A percentile compares a stretch with the other conserved stretches of the same genome.
Evolutionary conservation across 139 green algal species (phyloP).

Genomic region (Ettlia oleoabundans): DNA sequence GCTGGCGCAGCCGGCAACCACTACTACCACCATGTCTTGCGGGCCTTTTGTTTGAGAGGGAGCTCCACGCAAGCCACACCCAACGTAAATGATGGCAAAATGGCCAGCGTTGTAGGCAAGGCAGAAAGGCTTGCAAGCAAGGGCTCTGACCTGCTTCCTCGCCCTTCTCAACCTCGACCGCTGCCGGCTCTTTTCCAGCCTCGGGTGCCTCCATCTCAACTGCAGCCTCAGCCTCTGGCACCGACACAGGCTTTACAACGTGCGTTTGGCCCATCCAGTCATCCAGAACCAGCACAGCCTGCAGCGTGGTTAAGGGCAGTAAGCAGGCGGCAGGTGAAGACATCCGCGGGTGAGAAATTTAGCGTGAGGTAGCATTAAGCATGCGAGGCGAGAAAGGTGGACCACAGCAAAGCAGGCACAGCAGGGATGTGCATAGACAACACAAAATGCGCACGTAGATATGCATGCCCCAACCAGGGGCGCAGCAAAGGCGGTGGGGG

Average conservation of each 20-base stretch:
- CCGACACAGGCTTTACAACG: neutral
- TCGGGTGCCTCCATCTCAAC: neutral
- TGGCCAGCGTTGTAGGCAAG: too few relatives aligned
- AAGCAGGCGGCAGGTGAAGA: neutral
- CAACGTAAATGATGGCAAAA: too few relatives aligned
- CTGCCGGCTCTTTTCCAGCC: neutral
- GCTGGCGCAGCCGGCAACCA: too few relatives aligned
- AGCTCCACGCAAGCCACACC: too few relatives aligned
- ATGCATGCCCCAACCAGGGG: too few relatives aligned
- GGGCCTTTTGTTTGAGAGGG: too few relatives aligned
- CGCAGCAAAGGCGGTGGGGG: neutral
- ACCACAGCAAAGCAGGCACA: too few relatives aligned
- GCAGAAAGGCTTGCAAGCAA: too few relatives aligned
- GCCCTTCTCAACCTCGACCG: neutral
- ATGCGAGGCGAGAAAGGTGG: neutral
- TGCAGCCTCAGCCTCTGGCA: neutral
- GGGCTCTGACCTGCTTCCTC: neutral
- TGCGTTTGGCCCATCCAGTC: slow-evolving; percentile 24
- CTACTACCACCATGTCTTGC: too few relatives aligned
- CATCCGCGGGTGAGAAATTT: neutral
- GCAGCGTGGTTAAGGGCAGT: neutral
- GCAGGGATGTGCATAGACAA: too few relatives aligned
- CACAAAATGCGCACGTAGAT: too few relatives aligned
- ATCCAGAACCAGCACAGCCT: slow-evolving; percentile 16
- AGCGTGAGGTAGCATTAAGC: neutral